These are phyloP conservation scores for Mortierella sp. DNA, from an alignment of 371 early-diverging fungal genomes.

Conservation along the genomic window DNA sequence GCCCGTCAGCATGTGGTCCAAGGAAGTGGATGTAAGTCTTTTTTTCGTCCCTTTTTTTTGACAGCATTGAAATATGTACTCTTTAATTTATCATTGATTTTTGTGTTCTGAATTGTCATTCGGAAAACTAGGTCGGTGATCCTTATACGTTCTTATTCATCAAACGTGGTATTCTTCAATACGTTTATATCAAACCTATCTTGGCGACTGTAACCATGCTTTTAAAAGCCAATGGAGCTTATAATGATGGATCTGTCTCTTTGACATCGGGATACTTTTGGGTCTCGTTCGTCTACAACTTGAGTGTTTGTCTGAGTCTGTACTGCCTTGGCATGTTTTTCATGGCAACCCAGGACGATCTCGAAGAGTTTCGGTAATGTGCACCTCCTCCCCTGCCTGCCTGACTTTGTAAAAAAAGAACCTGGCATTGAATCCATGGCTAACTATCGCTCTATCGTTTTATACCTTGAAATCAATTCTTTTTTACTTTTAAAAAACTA, in stretches of 20 bases:
- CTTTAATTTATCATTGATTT: neutral
- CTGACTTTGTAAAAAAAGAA: neutral
- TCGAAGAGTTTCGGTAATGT: slow-evolving; percentile 80
- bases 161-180: slow-evolving; percentile 95
- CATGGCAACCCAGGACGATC: slow-evolving; percentile 86
- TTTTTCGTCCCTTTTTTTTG: neutral
- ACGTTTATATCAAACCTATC: slow-evolving; percentile 91
- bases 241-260: slow-evolving; percentile 87
- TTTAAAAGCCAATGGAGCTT: slow-evolving; percentile 79
- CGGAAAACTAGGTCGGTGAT: slow-evolving; percentile 75
- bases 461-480: neutral
- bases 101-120: neutral
- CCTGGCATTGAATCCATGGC: too few species aligned
- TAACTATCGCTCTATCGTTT: too few species aligned
- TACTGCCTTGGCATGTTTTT: slow-evolving; percentile 94
- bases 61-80: too few species aligned
- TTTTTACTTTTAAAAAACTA: neutral
- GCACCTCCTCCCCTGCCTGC: neutral
- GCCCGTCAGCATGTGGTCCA: slow-evolving; percentile 83
- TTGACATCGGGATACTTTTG: slow-evolving; percentile 84
- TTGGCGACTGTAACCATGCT: slow-evolving; percentile 86
- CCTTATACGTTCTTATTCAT: slow-evolving; percentile 91
- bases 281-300: slow-evolving; percentile 87
- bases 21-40: slow-evolving; percentile 77
- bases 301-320: slow-evolving; percentile 86